phyloP scores from a whole-genome alignment of 257 asterid genomes.

The Solanum sejunctum region DNA sequence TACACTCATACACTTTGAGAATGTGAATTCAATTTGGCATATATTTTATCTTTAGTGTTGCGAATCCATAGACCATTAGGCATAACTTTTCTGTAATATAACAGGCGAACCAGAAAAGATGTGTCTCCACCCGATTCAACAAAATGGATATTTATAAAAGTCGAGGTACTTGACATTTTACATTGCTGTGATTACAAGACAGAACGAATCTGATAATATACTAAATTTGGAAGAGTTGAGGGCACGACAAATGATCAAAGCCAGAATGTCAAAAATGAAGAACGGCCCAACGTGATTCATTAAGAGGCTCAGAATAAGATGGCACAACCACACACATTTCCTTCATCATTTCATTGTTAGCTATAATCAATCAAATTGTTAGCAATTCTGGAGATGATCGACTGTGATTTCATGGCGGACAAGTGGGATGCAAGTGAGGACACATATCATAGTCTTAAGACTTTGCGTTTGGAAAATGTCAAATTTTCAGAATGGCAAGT shows the following conservation, averaged over 20 bases:
- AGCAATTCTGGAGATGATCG: no score
- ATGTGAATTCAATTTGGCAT: no score
- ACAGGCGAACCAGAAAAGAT: not conserved
- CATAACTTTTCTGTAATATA: not conserved
- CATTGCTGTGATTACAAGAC: not conserved
- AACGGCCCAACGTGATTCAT: not conserved
- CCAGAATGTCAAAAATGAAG: not conserved
- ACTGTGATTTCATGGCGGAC: no score
- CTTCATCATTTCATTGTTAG: not conserved
- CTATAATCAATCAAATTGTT: not conserved
- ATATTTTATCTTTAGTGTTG: not conserved
- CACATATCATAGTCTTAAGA: no score
- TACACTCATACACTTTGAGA: no score
- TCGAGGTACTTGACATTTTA: not conserved
- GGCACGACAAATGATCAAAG: not conserved
- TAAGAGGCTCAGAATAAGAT: not conserved
- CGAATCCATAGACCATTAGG: not conserved
- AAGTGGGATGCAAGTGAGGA: no score
- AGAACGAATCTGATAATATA: not conserved
- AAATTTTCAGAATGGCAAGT: no score
- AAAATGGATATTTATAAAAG: not conserved
- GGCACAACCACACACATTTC: no score
- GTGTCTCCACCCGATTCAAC: not conserved
- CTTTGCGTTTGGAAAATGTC: no score
- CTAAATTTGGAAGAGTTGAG: not conserved